These are phyloP conservation scores for Rhodotorula toruloides DNA, from an alignment of 768 basidiomycete species.

Conservation along the genomic window DNA sequence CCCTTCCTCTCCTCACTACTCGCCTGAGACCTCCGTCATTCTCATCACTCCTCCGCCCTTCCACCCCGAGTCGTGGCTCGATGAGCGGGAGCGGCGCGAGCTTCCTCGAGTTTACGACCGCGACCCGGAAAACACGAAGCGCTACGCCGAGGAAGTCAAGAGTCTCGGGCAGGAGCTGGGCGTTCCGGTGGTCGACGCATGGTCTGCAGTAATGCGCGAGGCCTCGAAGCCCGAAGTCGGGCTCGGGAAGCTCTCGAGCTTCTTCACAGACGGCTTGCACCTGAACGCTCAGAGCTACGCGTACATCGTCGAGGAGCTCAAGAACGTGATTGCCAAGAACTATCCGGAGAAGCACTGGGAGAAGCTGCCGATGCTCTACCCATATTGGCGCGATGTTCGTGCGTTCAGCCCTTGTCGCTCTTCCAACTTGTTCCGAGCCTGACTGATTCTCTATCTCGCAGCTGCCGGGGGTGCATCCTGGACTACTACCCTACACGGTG, in stretches of 20 bases:
- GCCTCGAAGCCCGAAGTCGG: conserved; percentile 1
- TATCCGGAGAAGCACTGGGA: conserved; percentile 32
- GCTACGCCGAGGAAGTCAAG: conserved; percentile 25
- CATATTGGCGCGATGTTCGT: conserved; percentile 29
- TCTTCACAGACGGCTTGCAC: conserved; percentile 34
- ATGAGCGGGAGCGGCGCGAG: neutral
- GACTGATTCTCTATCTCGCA: neutral
- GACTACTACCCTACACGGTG: neutral
- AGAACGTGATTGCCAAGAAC: conserved; percentile 1
- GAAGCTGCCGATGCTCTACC: conserved; percentile 17
- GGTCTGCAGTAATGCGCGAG: neutral
- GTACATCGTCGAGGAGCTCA: conserved; percentile 18
- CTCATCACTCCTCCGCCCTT: conserved; percentile 34
- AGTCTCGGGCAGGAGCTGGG: conserved; percentile 3
- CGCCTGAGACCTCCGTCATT: conserved; percentile 15
- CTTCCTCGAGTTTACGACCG: conserved; percentile 7
- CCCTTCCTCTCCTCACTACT: conserved; percentile 15
- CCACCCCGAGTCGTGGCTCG: conserved; percentile 5
- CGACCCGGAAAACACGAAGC: conserved; percentile 5
- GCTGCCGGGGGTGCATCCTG: neutral
- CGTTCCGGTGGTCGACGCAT: conserved; percentile 19
- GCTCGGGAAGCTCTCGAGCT: neutral
- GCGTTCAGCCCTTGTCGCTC: neutral
- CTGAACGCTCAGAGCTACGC: conserved; percentile 13
- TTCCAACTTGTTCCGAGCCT: neutral